Evolutionary conservation across 805 yeast genomes (phyloP), one percentile per base, ranked within the genome.

Genomic region (Kodamaea restingae): DNA sequence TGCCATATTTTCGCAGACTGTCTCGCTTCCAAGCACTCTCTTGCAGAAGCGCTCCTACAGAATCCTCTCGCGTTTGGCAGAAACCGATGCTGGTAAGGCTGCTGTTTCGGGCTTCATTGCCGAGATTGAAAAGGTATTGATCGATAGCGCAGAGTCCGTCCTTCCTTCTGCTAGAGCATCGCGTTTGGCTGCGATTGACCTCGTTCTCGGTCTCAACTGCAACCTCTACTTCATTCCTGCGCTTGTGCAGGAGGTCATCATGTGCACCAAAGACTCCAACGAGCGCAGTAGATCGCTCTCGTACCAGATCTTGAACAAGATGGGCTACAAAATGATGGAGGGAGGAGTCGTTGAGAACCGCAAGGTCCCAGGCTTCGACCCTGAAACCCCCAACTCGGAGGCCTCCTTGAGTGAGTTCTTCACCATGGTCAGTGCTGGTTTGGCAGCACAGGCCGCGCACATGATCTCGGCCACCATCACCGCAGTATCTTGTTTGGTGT

Each of bases 381-480:
- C 70, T 5, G 73, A 67, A 5, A 74, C 80, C 20, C 83, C 84
- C n/a, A 76, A 76, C 43, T 67, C 81, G 7, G 69, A 71, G 37
- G 93, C 95, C 7, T 71, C 79, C 14, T 70, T 90, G 40, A 75
- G 80, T 33, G 96, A 90, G 62, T 90, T 73, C 57, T 87, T 91
- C 68, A 88, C 95, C 21, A 87, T 93, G 83, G 83, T 91, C 21
- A 78, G 91, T 61, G 98, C 97, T 20, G 99, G 98, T 67, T 71
- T 95, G 49, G 96, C 93, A 26, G 96, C 96, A 41, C 81, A 84
- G 48, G 76, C 93, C 21, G 91, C 95, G 25, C 95, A 91, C 65
- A 91, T 91, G 96, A 85, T 93, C 22, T 86, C 96, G 54, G 97
- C 98, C n/a, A 53, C 73, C 31, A 80, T 93, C 51, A 88, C 96